Evolutionary conservation across 352 stramenopile genomes (phyloP).

Genomic region (Pythium utonaiense): DNA sequence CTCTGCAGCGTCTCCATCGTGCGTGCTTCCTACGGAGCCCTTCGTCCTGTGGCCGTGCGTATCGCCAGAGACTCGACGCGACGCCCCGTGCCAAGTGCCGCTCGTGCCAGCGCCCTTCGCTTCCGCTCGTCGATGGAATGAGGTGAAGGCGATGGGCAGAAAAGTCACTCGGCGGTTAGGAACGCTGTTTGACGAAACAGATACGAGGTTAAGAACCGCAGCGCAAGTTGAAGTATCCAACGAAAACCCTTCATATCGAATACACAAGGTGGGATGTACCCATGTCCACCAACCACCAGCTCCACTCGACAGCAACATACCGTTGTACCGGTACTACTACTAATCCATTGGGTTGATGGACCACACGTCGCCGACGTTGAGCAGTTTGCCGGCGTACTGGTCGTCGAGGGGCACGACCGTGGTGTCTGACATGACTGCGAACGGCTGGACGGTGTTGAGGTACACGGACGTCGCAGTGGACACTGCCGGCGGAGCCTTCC

Average conservation of each 20-base stretch:
- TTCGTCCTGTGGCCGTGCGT: not conserved
- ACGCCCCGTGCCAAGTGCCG: not conserved
- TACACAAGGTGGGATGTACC: constrained; percentile 4
- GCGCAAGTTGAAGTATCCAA: constrained; percentile 12
- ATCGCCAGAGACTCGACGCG: not conserved
- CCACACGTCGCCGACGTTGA: constrained; percentile 4
- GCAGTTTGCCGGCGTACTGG: constrained; percentile 26
- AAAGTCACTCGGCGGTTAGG: constrained; percentile 4
- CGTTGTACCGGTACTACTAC: not conserved
- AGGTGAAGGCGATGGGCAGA: not conserved
- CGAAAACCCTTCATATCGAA: not conserved
- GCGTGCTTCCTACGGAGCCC: no score
- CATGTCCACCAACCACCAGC: no score
- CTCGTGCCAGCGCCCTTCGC: not conserved
- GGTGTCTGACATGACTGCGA: constrained; percentile 27
- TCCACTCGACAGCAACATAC: no score
- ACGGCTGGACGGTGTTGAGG: constrained; percentile 29
- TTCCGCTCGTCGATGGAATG: not conserved
- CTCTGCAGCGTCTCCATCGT: constrained; percentile 29
- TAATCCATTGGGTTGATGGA: constrained; percentile 28
- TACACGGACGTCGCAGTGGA: constrained; percentile 23
- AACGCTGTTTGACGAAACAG: constrained; percentile 20
- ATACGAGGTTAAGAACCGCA: constrained; percentile 3
- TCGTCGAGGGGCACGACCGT: constrained; percentile 24
- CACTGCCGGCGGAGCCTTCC: constrained; percentile 15